Percentiles rank a stretch among this genome's conserved stretches.
Conservation (phyloP, 306 rosid species). For the Alnus glutinosa region DNA sequence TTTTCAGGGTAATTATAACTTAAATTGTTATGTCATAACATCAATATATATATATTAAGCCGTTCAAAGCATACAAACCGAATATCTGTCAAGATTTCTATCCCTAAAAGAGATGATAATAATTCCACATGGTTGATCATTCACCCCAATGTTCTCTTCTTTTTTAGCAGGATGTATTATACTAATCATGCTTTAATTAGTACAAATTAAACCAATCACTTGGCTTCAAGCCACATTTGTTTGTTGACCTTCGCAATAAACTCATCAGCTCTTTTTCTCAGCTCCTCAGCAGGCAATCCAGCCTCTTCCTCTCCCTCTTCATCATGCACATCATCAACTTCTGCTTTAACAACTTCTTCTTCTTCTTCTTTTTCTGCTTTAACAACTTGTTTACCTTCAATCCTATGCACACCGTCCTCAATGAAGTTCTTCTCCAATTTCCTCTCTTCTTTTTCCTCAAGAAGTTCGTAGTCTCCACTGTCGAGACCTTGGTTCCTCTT, state of each 20-base stretch:
- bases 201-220: neutral
- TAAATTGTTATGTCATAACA: neutral
- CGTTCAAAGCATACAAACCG: neutral
- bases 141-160: neutral
- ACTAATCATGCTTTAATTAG: constrained; percentile 4
- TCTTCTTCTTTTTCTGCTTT: constrained; percentile 9
- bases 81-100: neutral
- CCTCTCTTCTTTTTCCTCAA: constrained; percentile 22
- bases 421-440: neutral
- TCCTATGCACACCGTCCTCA: neutral
- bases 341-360: neutral
- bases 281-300: constrained; percentile 41
- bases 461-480: neutral
- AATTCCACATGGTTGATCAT: neutral
- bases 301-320: constrained; percentile 18
- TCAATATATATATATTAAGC: neutral
- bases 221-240: constrained; percentile 49
- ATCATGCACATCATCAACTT: neutral
- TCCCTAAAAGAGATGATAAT: constrained; percentile 2
- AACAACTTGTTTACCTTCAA: constrained; percentile 9
- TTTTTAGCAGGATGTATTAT: neutral
- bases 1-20: neutral
- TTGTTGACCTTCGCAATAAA: constrained; percentile 52
- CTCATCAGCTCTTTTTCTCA: constrained; percentile 45
- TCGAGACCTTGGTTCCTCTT: no score